Evolutionary conservation across 2,329 filamentous ascomycete genomes (phyloP).

Genomic region (Penicillium occitanis): DNA sequence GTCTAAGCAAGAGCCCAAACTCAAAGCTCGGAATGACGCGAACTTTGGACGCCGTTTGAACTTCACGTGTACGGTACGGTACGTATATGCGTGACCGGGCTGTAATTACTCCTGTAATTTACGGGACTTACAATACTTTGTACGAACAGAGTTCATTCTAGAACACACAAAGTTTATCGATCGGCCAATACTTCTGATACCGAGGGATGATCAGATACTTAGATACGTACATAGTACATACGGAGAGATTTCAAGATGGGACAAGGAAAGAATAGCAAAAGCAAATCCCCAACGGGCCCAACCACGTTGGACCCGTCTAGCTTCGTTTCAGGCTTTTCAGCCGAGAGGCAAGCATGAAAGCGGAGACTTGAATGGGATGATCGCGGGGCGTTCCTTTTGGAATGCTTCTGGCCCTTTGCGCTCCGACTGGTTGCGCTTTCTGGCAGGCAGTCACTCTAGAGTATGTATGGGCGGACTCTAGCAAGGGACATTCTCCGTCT

Average conservation of each 20-base stretch:
- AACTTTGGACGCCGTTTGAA: not conserved
- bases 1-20: not conserved
- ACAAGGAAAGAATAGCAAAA: not conserved
- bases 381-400: conserved; percentile 3
- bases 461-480: conserved; percentile 6
- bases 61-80: not conserved
- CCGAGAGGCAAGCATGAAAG: conserved; percentile 7
- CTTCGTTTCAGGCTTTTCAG: conserved; percentile 8
- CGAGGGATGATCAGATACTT: not conserved
- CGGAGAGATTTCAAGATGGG: not conserved
- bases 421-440: not conserved
- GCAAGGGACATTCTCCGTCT: not conserved
- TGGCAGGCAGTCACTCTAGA: not conserved
- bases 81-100: not conserved
- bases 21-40: conserved; percentile 5
- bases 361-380: conserved; percentile 8
- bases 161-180: not conserved
- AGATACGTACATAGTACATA: not conserved
- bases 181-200: not conserved
- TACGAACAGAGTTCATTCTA: not conserved
- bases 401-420: not conserved
- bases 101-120: not conserved
- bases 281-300: not conserved
- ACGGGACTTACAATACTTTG: not conserved
- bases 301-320: conserved; percentile 6